phyloP scores from a whole-genome alignment of 257 asterid species.

The Solanum ahanhuiri region DNA sequence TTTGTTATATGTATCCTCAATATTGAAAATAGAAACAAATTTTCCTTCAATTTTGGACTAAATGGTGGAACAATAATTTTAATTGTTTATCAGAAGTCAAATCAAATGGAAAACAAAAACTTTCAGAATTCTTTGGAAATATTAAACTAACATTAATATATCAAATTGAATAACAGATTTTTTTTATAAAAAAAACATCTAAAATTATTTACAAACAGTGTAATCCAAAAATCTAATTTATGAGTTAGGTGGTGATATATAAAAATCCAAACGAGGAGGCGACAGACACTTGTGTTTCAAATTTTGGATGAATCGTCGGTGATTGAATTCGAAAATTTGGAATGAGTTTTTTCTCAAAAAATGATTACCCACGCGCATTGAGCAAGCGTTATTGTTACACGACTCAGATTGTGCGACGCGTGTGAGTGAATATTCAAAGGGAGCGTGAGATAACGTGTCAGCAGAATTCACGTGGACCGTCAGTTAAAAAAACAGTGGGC shows the following conservation, averaged over 20 bases:
- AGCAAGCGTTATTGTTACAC: neutral
- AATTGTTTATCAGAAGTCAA: neutral
- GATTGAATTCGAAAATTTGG: neutral
- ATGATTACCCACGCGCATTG: neutral
- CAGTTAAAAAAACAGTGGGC: neutral
- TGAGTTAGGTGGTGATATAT: neutral
- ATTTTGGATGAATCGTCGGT: neutral
- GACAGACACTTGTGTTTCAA: neutral
- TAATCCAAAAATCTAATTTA: neutral
- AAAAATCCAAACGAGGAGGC: neutral
- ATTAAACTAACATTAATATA: neutral
- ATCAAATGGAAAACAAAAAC: neutral
- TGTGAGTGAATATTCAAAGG: neutral
- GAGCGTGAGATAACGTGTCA: neutral
- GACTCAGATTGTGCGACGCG: neutral
- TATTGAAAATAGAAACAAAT: neutral
- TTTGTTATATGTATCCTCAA: neutral
- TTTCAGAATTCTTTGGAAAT: neutral
- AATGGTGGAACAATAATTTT: neutral
- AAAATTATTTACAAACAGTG: neutral
- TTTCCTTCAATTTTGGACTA: neutral
- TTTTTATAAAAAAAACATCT: neutral
- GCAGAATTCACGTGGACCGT: constrained; percentile 1
- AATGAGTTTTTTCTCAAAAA: neutral
- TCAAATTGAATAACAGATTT: neutral